Evolutionary conservation across 2,329 filamentous ascomycete species (phyloP).

Genomic region (Diplodia scrobiculata): DNA sequence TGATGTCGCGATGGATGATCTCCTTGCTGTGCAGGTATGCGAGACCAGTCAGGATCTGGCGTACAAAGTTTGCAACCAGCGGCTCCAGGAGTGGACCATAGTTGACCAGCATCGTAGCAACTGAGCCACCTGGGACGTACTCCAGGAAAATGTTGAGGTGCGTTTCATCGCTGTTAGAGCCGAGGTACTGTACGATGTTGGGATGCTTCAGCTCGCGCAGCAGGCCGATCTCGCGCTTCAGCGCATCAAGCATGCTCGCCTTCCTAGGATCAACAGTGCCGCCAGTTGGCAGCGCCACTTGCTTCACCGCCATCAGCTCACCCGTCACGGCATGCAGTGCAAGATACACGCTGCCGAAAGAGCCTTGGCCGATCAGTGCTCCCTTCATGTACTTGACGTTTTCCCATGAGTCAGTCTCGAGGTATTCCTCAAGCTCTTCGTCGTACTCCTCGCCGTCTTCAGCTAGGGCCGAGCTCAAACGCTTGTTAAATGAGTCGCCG

Average conservation of each 20-base stretch:
- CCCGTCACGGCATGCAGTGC: slow-evolving; percentile 94
- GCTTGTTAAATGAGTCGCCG: slow-evolving; percentile 74
- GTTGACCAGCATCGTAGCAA: slow-evolving; percentile 97
- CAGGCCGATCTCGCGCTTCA: slow-evolving; percentile 94
- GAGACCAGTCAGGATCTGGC: slow-evolving; percentile 89
- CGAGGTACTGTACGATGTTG: slow-evolving; percentile 97
- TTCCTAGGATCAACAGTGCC: slow-evolving; percentile 79
- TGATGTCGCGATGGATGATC: slow-evolving; percentile 98
- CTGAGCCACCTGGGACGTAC: slow-evolving; percentile 95
- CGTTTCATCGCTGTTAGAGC: slow-evolving; percentile 86
- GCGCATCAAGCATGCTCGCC: slow-evolving; percentile 95
- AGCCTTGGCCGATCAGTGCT: slow-evolving; percentile 92
- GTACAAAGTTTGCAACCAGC: slow-evolving; percentile 91
- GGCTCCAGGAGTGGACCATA: slow-evolving; percentile 94
- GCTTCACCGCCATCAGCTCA: slow-evolving; percentile 96
- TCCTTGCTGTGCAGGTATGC: slow-evolving; percentile 91
- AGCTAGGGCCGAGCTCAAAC: slow-evolving; percentile 79
- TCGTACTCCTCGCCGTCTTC: slow-evolving; percentile 92
- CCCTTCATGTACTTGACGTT: slow-evolving; percentile 99
- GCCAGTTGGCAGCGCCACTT: slow-evolving; percentile 87
- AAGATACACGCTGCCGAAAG: slow-evolving; percentile 93
- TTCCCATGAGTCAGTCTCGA: slow-evolving; percentile 90
- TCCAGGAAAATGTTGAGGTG: slow-evolving; percentile 99
- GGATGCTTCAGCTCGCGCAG: slow-evolving; percentile 91
- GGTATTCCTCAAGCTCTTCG: slow-evolving; percentile 84